These are phyloP conservation scores for Sanghuangporus weigelae DNA, from an alignment of 1,284 basidiomycete genomes.

Conservation along the genomic window DNA sequence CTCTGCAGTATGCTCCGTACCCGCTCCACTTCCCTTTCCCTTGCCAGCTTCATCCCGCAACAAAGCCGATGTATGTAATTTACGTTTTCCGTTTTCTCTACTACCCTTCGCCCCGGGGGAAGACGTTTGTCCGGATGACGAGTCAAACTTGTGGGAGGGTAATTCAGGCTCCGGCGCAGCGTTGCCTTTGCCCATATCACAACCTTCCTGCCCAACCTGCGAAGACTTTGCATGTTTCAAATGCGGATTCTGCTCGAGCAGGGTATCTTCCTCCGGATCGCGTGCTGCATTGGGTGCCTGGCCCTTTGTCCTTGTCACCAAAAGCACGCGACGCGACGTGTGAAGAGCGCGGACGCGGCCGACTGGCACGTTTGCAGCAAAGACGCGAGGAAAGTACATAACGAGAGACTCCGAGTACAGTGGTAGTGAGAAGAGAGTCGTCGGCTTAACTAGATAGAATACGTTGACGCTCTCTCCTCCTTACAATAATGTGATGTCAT, in stretches of 20 bases:
- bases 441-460: not conserved
- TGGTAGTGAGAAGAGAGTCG: not conserved
- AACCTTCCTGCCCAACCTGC: conserved; percentile 4
- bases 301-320: conserved; percentile 5
- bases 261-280: conserved; percentile 5
- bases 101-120: not conserved
- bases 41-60: not conserved
- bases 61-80: conserved; percentile 4
- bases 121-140: not conserved
- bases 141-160: conserved; percentile 2
- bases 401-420: not conserved
- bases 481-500: too few species aligned
- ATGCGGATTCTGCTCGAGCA: conserved; percentile 15
- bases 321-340: not conserved
- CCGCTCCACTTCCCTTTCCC: not conserved
- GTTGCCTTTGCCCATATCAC: conserved; percentile 12
- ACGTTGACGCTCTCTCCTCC: too few species aligned
- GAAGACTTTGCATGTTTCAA: conserved; percentile 12
- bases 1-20: conserved; percentile 8
- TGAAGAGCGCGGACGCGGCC: not conserved
- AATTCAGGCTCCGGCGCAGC: conserved; percentile 9
- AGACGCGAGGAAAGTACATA: not conserved
- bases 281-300: conserved; percentile 7
- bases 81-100: conserved; percentile 2
- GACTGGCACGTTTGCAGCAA: not conserved